Base-by-base conservation (phyloP, 176 grass and related monocot species). In the Aegilops umbellulata region DNA sequence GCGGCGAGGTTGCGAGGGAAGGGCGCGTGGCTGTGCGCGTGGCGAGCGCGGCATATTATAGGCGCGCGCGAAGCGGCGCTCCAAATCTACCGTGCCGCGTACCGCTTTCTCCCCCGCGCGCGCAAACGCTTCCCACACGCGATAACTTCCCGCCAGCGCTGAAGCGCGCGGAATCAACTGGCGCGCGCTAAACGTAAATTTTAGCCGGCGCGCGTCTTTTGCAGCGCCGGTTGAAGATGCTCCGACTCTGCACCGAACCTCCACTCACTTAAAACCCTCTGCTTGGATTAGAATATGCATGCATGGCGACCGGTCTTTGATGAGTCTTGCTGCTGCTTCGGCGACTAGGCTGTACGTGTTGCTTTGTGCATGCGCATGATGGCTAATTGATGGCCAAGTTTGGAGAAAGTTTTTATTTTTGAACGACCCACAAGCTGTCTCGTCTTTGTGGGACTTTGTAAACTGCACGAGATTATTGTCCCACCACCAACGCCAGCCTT, bases 241-340 rank as follows among this genome's bases (percentile, higher is more conserved):
- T n/a, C n/a, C n/a, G n/a, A 90, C 69, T 1, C 46, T 84, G 77
- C 75, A 80, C 75, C 85, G 74, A 84, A 83, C 80, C 29, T n/a
- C n/a, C 80, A 75, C 13, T 55, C 68, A 83, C 13, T 79, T 83
- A 74, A 8, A 41, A 16, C 72, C 32, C 6, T 34, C 16, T 58
- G 42, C 84, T 83, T 66, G 5, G 42, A 87, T 87, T 83, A 79
- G 16, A 73, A 8, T 64, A 90, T n/a, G n/a, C n/a, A n/a, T 57
- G 53, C 53, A 58, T 22, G 30, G 27, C 16, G 16, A 82, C 82
- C 14, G 46, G 38, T 47, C 24, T 62, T 34, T 62, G 35, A 17
- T 7, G 5, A 24, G 20, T n/a, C 17, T 80, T 79, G 41, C 69
- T 53, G 36, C 17, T 20, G 19, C 53, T 55, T 49, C 14, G 15